Percentiles rank a stretch among this genome's conserved stretches.
phyloP scores from a whole-genome alignment of 768 basidiomycete species.

The Agaricus bisporus region DNA sequence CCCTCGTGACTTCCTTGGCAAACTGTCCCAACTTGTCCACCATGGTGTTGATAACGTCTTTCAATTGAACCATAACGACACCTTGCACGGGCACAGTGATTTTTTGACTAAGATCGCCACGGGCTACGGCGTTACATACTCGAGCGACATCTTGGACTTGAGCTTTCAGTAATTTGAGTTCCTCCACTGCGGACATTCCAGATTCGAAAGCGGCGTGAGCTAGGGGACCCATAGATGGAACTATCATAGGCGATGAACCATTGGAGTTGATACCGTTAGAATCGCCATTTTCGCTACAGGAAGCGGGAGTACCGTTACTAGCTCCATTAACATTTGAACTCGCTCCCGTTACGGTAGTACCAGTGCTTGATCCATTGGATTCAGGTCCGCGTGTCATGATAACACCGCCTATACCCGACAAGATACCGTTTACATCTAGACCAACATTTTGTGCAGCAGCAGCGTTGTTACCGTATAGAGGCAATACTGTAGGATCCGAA shows the following conservation, averaged over 20 bases:
- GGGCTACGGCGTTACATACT: conserved; percentile 71
- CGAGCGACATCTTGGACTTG: conserved; percentile 75
- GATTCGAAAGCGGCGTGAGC: conserved; percentile 38
- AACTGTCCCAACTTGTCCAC: conserved; percentile 71
- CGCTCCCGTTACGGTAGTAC: not conserved
- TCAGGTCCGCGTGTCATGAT: not conserved
- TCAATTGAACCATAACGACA: conserved; percentile 69
- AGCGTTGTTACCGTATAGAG: conserved; percentile 6
- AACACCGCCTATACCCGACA: not conserved
- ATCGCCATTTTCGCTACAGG: not conserved
- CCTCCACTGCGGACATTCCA: conserved; percentile 49
- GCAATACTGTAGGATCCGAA: conserved; percentile 36
- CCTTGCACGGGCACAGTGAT: conserved; percentile 71
- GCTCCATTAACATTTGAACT: not conserved
- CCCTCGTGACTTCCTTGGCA: conserved; percentile 86
- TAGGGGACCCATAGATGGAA: conserved; percentile 42
- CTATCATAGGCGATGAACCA: conserved; percentile 38
- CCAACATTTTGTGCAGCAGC: not conserved
- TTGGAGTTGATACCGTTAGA: conserved; percentile 35
- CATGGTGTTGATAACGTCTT: conserved; percentile 67
- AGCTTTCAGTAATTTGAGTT: conserved; percentile 69
- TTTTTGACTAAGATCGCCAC: conserved; percentile 65
- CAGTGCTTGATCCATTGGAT: not conserved
- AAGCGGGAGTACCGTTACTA: not conserved
- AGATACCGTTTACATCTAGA: not conserved